These are phyloP conservation scores for Phaeoacremonium minimum DNA, from an alignment of 2,329 filamentous ascomycete species.

Conservation along the genomic window DNA sequence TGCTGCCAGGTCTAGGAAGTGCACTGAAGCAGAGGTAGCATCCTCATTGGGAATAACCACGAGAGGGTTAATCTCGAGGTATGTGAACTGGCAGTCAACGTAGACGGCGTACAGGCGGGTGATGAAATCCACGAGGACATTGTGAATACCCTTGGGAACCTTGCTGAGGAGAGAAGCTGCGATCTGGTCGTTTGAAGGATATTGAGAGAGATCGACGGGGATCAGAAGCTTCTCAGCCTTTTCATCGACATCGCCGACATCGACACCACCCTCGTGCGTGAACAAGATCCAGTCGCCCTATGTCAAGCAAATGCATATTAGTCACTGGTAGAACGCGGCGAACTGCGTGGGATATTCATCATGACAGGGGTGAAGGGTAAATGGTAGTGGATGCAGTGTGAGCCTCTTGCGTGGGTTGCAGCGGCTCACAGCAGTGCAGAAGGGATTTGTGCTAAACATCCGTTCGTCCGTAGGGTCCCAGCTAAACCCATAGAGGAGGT, in stretches of 20 bases:
- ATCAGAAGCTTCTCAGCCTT: constrained; percentile 99
- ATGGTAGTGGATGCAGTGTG: no score
- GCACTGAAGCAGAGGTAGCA: constrained; percentile 85
- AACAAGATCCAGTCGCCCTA: constrained; percentile 99
- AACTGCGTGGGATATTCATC: no score
- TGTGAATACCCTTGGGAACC: constrained; percentile 92
- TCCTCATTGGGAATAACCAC: constrained; percentile 95
- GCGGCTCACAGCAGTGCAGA: no score
- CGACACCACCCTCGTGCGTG: constrained; percentile 98
- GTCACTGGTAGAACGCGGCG: no score
- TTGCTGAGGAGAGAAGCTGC: constrained; percentile 82
- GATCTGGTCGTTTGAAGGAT: constrained; percentile 94
- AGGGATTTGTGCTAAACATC: no score
- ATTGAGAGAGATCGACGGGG: constrained; percentile 89
- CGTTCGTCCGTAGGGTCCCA: not conserved
- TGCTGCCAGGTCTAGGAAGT: constrained; percentile 97
- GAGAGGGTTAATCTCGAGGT: constrained; percentile 99
- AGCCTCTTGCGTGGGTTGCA: no score
- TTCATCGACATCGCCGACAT: constrained; percentile 97
- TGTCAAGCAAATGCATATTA: no score
- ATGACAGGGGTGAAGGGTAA: no score
- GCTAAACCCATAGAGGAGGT: no score
- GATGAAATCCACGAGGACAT: constrained; percentile 99
- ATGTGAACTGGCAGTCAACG: constrained; percentile 99
- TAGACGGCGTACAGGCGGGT: constrained; percentile 97